phyloP scores from a whole-genome alignment of 164 flowering plant species.

The Dillenia turbinata region DNA sequence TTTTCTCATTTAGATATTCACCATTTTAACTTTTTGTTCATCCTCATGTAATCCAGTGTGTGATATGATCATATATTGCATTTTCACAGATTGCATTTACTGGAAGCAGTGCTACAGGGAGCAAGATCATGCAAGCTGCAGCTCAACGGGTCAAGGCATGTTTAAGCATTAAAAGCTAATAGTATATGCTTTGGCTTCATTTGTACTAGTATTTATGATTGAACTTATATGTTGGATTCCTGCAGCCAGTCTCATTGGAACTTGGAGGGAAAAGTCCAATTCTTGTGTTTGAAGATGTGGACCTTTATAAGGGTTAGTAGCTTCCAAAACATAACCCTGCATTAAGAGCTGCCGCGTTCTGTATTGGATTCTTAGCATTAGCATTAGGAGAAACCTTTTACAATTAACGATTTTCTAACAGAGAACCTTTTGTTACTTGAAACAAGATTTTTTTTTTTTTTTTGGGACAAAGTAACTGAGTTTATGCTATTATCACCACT shows the following conservation, averaged over 20 bases:
- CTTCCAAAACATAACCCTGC: neutral
- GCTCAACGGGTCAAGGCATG: constrained; percentile 84
- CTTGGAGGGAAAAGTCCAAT: constrained; percentile 99
- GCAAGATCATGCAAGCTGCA: constrained; percentile 84
- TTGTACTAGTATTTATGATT: neutral
- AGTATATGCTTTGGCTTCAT: neutral
- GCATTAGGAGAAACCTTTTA: too few species aligned
- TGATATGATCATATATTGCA: neutral
- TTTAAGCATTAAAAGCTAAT: constrained; percentile 2
- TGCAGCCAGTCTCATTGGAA: constrained; percentile 92
- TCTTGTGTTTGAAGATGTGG: constrained; percentile 92
- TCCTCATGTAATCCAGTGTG: neutral
- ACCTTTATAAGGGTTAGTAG: constrained; percentile 77
- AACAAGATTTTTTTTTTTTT: too few species aligned
- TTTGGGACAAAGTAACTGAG: too few species aligned
- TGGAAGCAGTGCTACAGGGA: constrained; percentile 89
- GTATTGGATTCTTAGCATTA: too few species aligned
- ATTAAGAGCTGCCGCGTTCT: too few species aligned
- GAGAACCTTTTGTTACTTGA: too few species aligned
- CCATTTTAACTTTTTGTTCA: neutral
- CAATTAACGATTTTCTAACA: too few species aligned
- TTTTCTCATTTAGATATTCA: neutral
- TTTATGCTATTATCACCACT: too few species aligned
- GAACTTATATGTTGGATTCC: constrained; percentile 7
- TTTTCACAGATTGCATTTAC: constrained; percentile 83